Percentiles rank a stretch among this genome's conserved stretches.
phyloP scores from a whole-genome alignment of 352 stramenopile species.

The Lagenidium sp. region DNA sequence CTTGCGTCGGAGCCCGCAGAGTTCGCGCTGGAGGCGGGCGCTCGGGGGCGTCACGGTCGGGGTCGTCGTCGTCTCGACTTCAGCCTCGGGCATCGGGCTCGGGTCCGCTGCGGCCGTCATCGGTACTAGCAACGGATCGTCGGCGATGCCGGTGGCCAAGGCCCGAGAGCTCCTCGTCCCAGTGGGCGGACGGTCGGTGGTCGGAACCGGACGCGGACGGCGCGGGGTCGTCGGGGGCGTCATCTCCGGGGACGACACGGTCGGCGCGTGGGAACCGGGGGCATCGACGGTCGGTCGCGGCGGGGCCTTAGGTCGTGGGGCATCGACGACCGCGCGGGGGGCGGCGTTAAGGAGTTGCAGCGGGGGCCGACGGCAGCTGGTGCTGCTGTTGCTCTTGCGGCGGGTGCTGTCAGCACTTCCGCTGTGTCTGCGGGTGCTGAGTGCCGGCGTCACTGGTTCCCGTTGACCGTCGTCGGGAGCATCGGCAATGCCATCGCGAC shows the following conservation, averaged over 20 bases:
- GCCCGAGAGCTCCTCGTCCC: background rate
- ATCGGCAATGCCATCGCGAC: background rate
- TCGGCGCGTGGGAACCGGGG: conserved; percentile 36
- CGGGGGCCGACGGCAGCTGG: background rate
- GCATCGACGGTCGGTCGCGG: conserved; percentile 7
- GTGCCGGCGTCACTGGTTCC: background rate
- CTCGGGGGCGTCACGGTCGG: conserved; percentile 5
- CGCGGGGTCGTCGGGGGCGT: conserved; percentile 25
- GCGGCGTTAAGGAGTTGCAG: no score
- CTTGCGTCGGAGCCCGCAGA: conserved; percentile 40
- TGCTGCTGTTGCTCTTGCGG: background rate
- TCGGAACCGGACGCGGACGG: background rate
- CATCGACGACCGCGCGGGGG: background rate
- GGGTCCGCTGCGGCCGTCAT: background rate
- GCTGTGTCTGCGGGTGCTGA: background rate
- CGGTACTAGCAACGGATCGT: background rate
- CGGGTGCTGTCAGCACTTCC: background rate
- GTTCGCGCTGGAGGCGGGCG: conserved; percentile 37
- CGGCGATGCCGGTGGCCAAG: background rate
- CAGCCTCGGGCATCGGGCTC: no score
- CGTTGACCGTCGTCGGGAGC: background rate
- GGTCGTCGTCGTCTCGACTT: no score
- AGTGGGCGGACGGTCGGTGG: background rate
- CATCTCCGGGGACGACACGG: conserved; percentile 41
- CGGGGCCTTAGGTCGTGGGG: background rate